Evolutionary conservation across 2,329 filamentous ascomycete species (phyloP).

Genomic region (Exophiala xenobiotica): DNA sequence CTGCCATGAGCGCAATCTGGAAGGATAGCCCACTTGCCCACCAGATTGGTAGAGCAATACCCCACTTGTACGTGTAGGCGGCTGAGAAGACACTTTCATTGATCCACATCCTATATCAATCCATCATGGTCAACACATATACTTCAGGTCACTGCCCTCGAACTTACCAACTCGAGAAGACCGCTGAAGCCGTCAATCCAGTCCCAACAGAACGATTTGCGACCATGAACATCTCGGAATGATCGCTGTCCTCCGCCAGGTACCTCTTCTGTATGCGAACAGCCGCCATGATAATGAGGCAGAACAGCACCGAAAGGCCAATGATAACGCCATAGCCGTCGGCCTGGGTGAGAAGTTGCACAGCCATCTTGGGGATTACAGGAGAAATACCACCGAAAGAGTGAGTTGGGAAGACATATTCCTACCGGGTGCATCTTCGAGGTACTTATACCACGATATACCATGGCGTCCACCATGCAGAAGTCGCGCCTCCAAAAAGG

Average conservation of each 20-base stretch:
- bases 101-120: constrained; percentile 36
- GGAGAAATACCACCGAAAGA: background rate
- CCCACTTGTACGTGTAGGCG: constrained; percentile 38
- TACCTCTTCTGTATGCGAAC: constrained; percentile 48
- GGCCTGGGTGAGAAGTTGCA: constrained; percentile 35
- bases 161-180: constrained; percentile 38
- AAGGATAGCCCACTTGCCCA: constrained; percentile 45
- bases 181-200: constrained; percentile 39
- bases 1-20: constrained; percentile 52
- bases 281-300: constrained; percentile 47
- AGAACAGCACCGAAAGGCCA: constrained; percentile 50
- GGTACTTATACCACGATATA: constrained; percentile 8
- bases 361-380: constrained; percentile 8
- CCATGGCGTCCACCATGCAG: constrained; percentile 1
- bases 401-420: background rate
- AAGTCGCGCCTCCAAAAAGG: too few relatives aligned
- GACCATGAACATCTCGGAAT: constrained; percentile 46
- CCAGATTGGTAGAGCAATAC: constrained; percentile 40
- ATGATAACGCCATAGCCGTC: constrained; percentile 50
- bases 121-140: background rate
- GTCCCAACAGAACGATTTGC: constrained; percentile 40
- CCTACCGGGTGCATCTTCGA: background rate
- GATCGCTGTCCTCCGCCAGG: constrained; percentile 44
- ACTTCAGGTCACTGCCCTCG: background rate
- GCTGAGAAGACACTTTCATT: constrained; percentile 40